Conservation (phyloP, 2,329 filamentous ascomycete species). For the Venturia pyrina region DNA sequence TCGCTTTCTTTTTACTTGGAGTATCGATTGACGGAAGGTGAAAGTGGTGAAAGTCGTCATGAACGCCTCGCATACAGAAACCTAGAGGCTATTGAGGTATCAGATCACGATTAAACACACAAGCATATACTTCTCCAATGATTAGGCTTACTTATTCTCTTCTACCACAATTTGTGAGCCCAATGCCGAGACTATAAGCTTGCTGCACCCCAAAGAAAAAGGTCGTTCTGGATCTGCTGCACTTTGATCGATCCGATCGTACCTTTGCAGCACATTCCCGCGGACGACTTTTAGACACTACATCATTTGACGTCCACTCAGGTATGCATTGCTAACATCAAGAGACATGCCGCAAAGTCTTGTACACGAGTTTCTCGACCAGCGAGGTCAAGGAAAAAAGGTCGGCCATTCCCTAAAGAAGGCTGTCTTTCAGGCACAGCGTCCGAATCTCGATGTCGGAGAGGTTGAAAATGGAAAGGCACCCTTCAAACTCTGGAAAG, state of each 20-base stretch:
- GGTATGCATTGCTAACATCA: background rate
- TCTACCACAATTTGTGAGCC: background rate
- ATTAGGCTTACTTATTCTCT: background rate
- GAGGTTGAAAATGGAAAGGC: conserved; percentile 8
- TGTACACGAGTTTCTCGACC: conserved; percentile 14
- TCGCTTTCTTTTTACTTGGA: background rate
- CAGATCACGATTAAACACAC: background rate
- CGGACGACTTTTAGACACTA: background rate
- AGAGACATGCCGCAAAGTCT: conserved; percentile 8
- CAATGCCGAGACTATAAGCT: background rate
- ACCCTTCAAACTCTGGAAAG: conserved; percentile 16
- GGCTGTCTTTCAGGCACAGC: conserved; percentile 15
- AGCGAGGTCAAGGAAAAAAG: conserved; percentile 11
- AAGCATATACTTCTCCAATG: background rate
- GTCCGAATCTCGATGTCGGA: conserved; percentile 12
- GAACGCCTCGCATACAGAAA: background rate
- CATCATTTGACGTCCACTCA: background rate
- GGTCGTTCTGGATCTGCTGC: background rate
- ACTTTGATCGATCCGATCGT: background rate
- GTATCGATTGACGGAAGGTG: background rate
- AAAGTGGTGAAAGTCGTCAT: background rate
- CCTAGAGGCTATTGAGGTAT: background rate
- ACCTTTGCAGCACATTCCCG: background rate
- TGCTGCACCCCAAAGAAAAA: background rate
- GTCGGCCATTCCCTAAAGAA: conserved; percentile 15